Conservation (phyloP, 768 basidiomycete genomes). For the Paxillus rubicundulus region DNA sequence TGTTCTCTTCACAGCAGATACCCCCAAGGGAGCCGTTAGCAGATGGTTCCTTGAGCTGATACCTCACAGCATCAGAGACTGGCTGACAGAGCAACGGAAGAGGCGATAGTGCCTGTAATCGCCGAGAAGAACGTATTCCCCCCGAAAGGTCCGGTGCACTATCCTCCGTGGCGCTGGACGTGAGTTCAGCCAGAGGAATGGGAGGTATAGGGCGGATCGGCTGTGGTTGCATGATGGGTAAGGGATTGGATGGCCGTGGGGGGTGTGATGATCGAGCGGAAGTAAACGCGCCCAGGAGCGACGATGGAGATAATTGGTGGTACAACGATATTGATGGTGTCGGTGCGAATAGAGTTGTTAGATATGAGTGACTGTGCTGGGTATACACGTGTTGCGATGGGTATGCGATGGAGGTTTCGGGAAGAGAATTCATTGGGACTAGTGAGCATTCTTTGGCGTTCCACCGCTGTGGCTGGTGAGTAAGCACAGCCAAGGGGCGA, state of each 20-base stretch:
- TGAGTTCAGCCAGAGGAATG: constrained; percentile 30
- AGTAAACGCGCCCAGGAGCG: constrained; percentile 29
- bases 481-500: constrained; percentile 6
- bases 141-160: background rate
- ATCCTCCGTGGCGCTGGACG: constrained; percentile 20
- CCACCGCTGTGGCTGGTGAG: constrained; percentile 14
- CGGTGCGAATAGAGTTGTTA: constrained; percentile 19
- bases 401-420: constrained; percentile 12
- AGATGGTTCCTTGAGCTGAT: constrained; percentile 23
- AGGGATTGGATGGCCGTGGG: constrained; percentile 13
- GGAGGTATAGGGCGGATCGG: constrained; percentile 35
- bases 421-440: background rate
- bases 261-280: constrained; percentile 11
- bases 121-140: constrained; percentile 1
- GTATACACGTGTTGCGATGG: constrained; percentile 21
- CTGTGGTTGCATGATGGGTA: constrained; percentile 33
- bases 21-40: constrained; percentile 2
- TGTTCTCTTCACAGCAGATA: constrained; percentile 9
- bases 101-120: constrained; percentile 21
- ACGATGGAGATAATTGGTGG: constrained; percentile 20
- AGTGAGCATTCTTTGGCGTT: constrained; percentile 19
- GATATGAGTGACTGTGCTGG: constrained; percentile 20
- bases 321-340: constrained; percentile 16
- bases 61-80: constrained; percentile 31
- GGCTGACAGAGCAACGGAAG: constrained; percentile 34